Evolutionary conservation across 768 basidiomycete genomes (phyloP), one percentile per base, ranked within the genome.

Genomic region (Tubosaeta brunneosetosa): DNA sequence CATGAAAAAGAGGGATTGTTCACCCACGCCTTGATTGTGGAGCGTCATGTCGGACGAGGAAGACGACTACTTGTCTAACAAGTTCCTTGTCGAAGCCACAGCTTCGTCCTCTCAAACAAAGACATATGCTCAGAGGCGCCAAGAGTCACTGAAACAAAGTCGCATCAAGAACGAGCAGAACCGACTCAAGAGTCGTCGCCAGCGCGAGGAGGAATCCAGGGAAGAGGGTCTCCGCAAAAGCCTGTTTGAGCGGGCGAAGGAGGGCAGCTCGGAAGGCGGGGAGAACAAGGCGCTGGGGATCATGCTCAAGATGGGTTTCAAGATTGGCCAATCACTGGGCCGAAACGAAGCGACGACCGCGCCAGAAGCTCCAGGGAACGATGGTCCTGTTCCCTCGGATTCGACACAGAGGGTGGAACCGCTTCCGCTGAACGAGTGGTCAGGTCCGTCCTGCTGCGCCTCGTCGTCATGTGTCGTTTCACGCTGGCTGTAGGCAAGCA

Each of bases 271-370:
- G 31, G 60, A 66, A 42, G 55, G 47, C 1, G 62, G 59, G 14
- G 75, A 78, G 40, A 91, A 81, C 73, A 93, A 91, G 66, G 91
- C 91, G 8, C 73, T 93, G 49, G 78, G 81, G 14, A 92, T 94
- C 74, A 94, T 94, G 91, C 83, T 88, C 79, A 92, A 88, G 72
- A 93, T 93, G 91, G 91, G 91, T 1, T 94, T 90, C 74, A 86
- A 86, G 71, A 83, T 88, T 3, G 91, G 91, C 14, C 83, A 91
- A 66, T 76, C 88, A 13, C 76, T 93, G 27, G 90, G 91, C 16
- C 75, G 70, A 62, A 48, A 63, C 22, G 61, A 59, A 13, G 52
- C 49, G 51, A 48, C 47, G 49, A 55, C 52, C 25, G 36, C 50
- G 44, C 42, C 22, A 7, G 51, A 53, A 27, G 47, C 2, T 38